These are phyloP conservation scores for Talaromyces albobiverticillius DNA, from an alignment of 2,329 filamentous ascomycete genomes.

Conservation along the genomic window DNA sequence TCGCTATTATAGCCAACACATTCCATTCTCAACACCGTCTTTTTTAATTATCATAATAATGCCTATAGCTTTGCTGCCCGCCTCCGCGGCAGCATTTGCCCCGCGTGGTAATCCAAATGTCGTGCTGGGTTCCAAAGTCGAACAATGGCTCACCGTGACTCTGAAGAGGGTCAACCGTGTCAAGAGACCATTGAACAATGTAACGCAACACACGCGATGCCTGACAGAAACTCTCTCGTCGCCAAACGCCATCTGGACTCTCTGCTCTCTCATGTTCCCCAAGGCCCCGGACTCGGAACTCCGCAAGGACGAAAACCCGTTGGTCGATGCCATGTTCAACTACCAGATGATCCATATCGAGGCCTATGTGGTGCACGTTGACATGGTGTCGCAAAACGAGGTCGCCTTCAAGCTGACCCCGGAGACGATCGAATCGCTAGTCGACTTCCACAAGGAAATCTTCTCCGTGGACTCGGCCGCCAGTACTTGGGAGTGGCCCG, in stretches of 20 bases:
- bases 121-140: slow-evolving; percentile 85
- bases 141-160: slow-evolving; percentile 94
- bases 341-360: slow-evolving; percentile 91
- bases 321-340: slow-evolving; percentile 86
- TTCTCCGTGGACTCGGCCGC: slow-evolving; percentile 88
- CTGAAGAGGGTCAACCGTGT: slow-evolving; percentile 95
- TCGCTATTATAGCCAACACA: slow-evolving; percentile 25
- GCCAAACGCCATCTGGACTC: slow-evolving; percentile 86
- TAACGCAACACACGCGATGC: slow-evolving; percentile 91
- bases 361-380: slow-evolving; percentile 97
- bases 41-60: slow-evolving; percentile 59
- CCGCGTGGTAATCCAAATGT: slow-evolving; percentile 92
- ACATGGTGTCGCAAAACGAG: slow-evolving; percentile 97
- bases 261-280: slow-evolving; percentile 88
- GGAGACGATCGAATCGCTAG: slow-evolving; percentile 87
- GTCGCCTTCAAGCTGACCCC: slow-evolving; percentile 96
- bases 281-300: slow-evolving; percentile 85
- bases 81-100: slow-evolving; percentile 93
- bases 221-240: slow-evolving; percentile 92
- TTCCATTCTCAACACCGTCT: slow-evolving; percentile 58
- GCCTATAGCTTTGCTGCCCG: slow-evolving; percentile 90
- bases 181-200: slow-evolving; percentile 95
- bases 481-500: slow-evolving; percentile 89
- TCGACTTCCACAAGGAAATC: slow-evolving; percentile 95
- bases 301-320: slow-evolving; percentile 73